Conservation (phyloP, 1,284 basidiomycete genomes). For the Xerocomus amazonicus region DNA sequence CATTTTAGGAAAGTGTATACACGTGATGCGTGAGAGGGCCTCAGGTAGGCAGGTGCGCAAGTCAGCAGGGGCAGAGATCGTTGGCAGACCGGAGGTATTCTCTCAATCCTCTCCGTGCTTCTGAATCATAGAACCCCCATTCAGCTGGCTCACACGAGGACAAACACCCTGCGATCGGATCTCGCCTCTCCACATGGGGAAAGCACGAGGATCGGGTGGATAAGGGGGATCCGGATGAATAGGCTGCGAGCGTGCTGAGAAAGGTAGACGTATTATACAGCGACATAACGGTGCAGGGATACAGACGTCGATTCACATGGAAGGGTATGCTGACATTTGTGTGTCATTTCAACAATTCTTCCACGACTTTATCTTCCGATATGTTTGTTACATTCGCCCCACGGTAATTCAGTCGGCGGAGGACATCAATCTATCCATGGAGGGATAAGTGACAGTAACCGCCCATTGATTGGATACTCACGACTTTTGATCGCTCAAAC, state of each 20-base stretch:
- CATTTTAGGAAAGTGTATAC: constrained; percentile 2
- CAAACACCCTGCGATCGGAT: constrained; percentile 3
- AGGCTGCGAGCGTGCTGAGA: constrained; percentile 9
- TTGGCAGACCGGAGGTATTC: not conserved
- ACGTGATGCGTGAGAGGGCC: not conserved
- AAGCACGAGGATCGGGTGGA: constrained; percentile 5
- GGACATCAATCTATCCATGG: constrained; percentile 70
- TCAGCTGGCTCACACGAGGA: constrained; percentile 8
- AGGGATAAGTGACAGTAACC: constrained; percentile 4
- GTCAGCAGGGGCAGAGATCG: not conserved
- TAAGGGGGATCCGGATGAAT: constrained; percentile 16
- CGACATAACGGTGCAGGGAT: constrained; percentile 24
- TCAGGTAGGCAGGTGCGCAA: not conserved
- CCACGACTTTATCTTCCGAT: constrained; percentile 56
- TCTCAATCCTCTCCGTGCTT: not conserved
- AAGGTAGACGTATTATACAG: constrained; percentile 23
- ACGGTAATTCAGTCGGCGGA: constrained; percentile 89
- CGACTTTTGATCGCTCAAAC: constrained; percentile 73
- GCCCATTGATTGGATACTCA: constrained; percentile 40
- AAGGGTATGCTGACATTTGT: constrained; percentile 25
- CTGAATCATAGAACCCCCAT: not conserved
- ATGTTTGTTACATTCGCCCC: constrained; percentile 65
- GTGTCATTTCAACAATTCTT: constrained; percentile 51
- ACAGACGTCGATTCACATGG: constrained; percentile 26
- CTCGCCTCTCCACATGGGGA: constrained; percentile 4